Percentiles rank a stretch among this genome's conserved stretches.
Conservation (phyloP, 768 basidiomycete species). For the Multifurca ochricompacta region DNA sequence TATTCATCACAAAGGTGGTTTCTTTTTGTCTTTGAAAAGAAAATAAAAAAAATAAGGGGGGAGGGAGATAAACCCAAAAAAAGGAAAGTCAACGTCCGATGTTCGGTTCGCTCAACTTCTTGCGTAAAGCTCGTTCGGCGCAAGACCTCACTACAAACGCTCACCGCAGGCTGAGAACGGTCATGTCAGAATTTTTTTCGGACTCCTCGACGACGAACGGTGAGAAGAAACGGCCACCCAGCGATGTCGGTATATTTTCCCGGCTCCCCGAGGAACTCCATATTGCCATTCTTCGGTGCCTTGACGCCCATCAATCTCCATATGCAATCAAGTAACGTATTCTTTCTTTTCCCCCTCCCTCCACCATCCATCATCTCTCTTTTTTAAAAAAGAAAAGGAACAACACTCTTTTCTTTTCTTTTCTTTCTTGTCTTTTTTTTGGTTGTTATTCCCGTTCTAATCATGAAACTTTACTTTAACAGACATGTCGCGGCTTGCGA, state of each 20-base stretch:
- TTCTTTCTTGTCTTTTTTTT: too few species aligned
- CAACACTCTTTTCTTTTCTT: not conserved
- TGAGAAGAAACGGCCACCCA: not conserved
- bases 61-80: not conserved
- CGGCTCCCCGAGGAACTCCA: not conserved
- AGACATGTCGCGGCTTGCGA: not conserved
- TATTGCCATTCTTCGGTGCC: not conserved
- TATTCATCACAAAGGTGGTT: too few species aligned
- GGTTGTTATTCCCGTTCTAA: not conserved
- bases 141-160: not conserved
- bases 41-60: too few species aligned
- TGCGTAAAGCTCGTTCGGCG: not conserved
- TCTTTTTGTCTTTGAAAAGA: too few species aligned
- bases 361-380: not conserved
- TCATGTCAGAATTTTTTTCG: not conserved
- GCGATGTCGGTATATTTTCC: not conserved
- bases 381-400: too few species aligned
- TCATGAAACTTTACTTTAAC: not conserved
- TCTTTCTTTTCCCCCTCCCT: not conserved
- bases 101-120: not conserved
- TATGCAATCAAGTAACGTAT: not conserved
- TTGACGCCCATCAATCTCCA: not conserved
- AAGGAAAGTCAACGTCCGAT: not conserved
- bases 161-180: not conserved
- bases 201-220: not conserved